A percentile compares a stretch with the other conserved stretches of the same genome.
phyloP scores from a whole-genome alignment of 345 rosid species.

The Kandelia obovata region DNA sequence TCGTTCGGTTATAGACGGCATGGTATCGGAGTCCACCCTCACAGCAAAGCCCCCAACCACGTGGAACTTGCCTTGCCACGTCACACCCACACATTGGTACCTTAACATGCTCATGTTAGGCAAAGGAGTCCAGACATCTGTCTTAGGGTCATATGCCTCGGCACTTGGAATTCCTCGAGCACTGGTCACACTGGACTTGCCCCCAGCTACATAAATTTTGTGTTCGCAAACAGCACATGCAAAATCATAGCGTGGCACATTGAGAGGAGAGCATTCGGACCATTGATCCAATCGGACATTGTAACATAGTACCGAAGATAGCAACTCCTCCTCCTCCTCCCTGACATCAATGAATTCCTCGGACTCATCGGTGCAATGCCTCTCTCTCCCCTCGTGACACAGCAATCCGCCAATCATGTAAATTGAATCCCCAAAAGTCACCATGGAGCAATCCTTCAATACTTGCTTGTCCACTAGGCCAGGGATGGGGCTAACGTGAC shows the following conservation, averaged over 20 bases:
- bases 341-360: conserved; percentile 17
- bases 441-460: conserved; percentile 46
- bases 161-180: conserved; percentile 32
- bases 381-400: conserved; percentile 20
- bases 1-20: conserved; percentile 37
- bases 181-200: conserved; percentile 33
- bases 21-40: conserved; percentile 25
- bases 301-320: conserved; percentile 27
- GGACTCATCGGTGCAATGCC: background rate
- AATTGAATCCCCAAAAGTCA: conserved; percentile 31
- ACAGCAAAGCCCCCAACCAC: conserved; percentile 48
- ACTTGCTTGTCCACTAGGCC: conserved; percentile 29
- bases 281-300: conserved; percentile 23
- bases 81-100: conserved; percentile 50
- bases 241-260: conserved; percentile 39
- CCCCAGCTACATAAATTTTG: conserved; percentile 51
- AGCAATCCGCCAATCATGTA: conserved; percentile 46
- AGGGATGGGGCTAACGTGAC: conserved; percentile 34
- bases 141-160: conserved; percentile 36
- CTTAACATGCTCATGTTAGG: conserved; percentile 41
- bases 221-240: conserved; percentile 35
- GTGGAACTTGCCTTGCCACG: conserved; percentile 45
- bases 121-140: conserved; percentile 32
- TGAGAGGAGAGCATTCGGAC: conserved; percentile 30
- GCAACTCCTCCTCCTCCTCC: conserved; percentile 10